Evolutionary conservation across 495 filamentous ascomycete species (phyloP).

Genomic region (Tuber melanosporum): DNA sequence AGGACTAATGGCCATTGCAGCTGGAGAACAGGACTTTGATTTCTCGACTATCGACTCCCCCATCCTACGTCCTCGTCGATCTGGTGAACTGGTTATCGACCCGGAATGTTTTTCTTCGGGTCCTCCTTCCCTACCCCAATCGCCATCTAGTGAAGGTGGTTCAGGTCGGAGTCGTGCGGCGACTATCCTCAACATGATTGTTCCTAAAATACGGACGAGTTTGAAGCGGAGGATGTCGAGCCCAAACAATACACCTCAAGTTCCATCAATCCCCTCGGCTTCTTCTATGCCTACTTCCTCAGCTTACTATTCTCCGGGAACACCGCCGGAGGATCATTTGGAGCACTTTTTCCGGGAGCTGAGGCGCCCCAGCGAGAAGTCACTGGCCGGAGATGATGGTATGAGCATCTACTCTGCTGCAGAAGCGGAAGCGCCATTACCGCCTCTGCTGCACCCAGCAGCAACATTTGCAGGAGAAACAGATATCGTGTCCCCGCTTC

Average conservation of each 20-base stretch:
- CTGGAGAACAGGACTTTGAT: conserved; percentile 34
- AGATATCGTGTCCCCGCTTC: conserved; percentile 31
- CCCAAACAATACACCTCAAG: conserved; percentile 26
- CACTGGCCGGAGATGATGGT: conserved; percentile 17
- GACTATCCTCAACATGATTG: conserved; percentile 37
- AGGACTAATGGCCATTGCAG: conserved; percentile 21
- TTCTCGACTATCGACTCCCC: conserved; percentile 24
- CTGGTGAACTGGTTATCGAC: conserved; percentile 35
- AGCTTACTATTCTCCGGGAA: conserved; percentile 15
- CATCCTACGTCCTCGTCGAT: conserved; percentile 22
- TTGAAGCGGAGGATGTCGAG: conserved; percentile 37
- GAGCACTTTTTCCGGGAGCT: conserved; percentile 30
- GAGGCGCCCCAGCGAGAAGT: not conserved
- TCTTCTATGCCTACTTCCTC: conserved; percentile 32
- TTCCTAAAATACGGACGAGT: conserved; percentile 38
- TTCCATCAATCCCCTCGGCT: conserved; percentile 29
- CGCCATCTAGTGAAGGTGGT: conserved; percentile 32
- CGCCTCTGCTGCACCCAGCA: conserved; percentile 27
- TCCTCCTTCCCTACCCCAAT: conserved; percentile 34
- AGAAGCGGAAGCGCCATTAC: conserved; percentile 24
- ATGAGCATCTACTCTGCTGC: conserved; percentile 20
- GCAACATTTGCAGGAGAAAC: conserved; percentile 26
- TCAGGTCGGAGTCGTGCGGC: conserved; percentile 30
- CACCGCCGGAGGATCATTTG: conserved; percentile 37
- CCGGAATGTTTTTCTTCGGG: conserved; percentile 41